These are phyloP conservation scores for Nitzschia putrida DNA, from an alignment of 108 stramenopile species.

Conservation along the genomic window DNA sequence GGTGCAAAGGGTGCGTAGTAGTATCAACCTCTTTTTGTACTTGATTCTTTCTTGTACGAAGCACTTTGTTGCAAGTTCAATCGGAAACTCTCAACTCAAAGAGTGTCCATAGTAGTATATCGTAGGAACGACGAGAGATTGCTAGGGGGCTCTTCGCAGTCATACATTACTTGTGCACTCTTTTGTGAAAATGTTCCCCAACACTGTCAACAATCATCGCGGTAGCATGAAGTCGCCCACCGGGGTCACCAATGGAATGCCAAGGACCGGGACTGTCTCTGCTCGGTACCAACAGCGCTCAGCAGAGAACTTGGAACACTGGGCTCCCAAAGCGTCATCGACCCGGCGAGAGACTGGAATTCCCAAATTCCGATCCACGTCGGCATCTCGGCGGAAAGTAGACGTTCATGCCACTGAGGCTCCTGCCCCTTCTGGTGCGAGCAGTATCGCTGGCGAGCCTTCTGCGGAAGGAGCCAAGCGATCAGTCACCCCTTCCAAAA, in stretches of 20 bases:
- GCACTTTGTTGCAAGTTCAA: no score
- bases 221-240: slow-evolving; percentile 11
- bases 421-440: not conserved
- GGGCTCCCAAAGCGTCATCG: not conserved
- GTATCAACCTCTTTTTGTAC: no score
- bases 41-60: no score
- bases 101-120: no score
- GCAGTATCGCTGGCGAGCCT: not conserved
- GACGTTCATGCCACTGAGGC: not conserved
- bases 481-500: not conserved
- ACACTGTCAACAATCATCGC: not conserved
- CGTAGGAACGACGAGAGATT: no score
- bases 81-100: no score
- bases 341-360: not conserved
- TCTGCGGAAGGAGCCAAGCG: not conserved
- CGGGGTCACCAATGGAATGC: not conserved
- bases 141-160: no score
- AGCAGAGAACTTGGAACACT: not conserved
- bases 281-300: not conserved
- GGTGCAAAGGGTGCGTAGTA: no score
- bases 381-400: slow-evolving; percentile 2
- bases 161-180: not conserved
- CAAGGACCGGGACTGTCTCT: not conserved
- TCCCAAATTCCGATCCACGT: not conserved
- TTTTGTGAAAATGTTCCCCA: slow-evolving; percentile 8